A percentile compares a stretch with the other conserved stretches of the same genome.
Evolutionary conservation across 208 protist genomes (phyloP).

Genomic region (Leishmania braziliensis): DNA sequence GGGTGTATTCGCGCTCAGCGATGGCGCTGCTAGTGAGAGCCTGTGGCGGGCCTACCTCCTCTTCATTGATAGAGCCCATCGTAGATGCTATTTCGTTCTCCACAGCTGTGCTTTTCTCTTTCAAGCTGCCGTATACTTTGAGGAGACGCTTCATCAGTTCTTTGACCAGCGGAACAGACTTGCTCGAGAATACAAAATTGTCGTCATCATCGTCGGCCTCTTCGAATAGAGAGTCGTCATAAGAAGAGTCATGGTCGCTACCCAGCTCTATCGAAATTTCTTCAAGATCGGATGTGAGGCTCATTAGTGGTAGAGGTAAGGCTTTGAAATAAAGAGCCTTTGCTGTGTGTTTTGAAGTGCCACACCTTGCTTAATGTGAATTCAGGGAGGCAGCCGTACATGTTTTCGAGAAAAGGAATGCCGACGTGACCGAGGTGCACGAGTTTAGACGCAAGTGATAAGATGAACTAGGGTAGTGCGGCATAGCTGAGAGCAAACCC

Average conservation of each 20-base stretch:
- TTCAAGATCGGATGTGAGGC: constrained; percentile 13
- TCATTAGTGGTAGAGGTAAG: constrained; percentile 22
- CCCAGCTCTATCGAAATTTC: constrained; percentile 31
- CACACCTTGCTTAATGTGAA: background rate
- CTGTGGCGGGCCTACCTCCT: background rate
- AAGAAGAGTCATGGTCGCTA: constrained; percentile 22
- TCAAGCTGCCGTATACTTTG: constrained; percentile 29
- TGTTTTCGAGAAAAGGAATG: background rate
- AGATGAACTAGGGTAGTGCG: background rate
- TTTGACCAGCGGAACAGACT: constrained; percentile 36
- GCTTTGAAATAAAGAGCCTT: background rate
- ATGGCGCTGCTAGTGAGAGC: constrained; percentile 7
- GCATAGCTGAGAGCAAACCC: background rate
- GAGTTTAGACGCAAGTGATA: background rate
- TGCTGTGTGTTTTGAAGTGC: background rate
- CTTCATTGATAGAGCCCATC: constrained; percentile 10
- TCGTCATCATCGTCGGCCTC: constrained; percentile 43
- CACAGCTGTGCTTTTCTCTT: constrained; percentile 19
- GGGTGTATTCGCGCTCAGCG: constrained; percentile 12
- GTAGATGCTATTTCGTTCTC: constrained; percentile 18
- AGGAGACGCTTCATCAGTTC: constrained; percentile 50
- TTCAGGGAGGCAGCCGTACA: background rate
- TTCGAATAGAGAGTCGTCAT: constrained; percentile 26
- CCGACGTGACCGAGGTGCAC: no score
- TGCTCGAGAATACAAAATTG: constrained; percentile 38